Evolutionary conservation across 164 flowering plant species (phyloP), one percentile per base, ranked within the genome.

Genomic region (Paratinospora sagittata): DNA sequence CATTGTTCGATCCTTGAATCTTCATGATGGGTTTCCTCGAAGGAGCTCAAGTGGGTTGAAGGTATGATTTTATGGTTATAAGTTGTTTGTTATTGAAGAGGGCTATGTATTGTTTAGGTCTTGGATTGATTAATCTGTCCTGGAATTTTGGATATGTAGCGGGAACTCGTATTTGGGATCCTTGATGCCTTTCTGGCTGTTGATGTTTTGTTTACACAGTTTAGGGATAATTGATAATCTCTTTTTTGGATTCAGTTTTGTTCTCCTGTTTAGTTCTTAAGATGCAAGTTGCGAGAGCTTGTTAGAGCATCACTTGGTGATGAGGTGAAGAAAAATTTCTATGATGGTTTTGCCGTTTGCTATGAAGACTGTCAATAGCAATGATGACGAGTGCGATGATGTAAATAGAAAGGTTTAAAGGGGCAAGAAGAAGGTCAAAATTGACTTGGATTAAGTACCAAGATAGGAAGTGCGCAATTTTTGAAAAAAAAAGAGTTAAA

Each of bases 1-100:
- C 36, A 26, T 88, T 49, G 82, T 85, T 78, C 85, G 86, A 76
- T 82, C 81, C 9, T 21, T 77, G 60, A 70, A 65, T 77, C 74
- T 75, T 78, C 83, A 75, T 23, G 69, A 63, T 71, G 71, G 77
- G 73, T 58, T 77, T 8, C 17, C 72, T 39, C 72, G 70, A 26
- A 72, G 57, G 62, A 76, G 70, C 45, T 79, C 76, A 21, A 70
- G 62, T 43, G 60, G 49, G 43, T 47, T 33, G 19, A 49, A 87
- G 90, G 95, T 90, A 84, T 73, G 79, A 49, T 9, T 73, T 72
- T 61, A 21, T 66, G 14, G 24, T 21, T 37, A 52, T 37, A 39
- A 30, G 2, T 5, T 33, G 8, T 60, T 21, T 66, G 64, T 10
- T 57, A n/a, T 36, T 26, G 12, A 5, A 57, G n/a, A 57, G 39